Evolutionary conservation across 225 moss, liverwort and hornwort species (phyloP), one percentile per base, ranked within the genome.

Genomic region (Rhytidiadelphus loreus): DNA sequence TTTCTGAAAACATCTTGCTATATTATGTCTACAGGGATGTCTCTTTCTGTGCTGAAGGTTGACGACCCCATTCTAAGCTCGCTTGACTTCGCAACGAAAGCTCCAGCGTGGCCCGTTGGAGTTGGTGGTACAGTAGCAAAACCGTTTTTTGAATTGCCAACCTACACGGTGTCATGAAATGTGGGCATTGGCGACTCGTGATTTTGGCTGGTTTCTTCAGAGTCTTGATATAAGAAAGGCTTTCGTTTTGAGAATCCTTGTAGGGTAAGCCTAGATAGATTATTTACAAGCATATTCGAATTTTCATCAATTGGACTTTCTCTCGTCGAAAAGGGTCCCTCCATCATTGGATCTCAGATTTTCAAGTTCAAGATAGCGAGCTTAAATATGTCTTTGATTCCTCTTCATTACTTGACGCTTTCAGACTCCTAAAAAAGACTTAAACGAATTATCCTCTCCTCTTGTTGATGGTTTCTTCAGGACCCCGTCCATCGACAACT

Each of bases 71-170:
- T 96, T 83, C 91, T 99, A 65, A 89, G 85, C 57, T 87, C 95
- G 50, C 96, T 99, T 16, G 98, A 99, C 92, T 91, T 91, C 59
- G 89, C 95, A 84, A 97, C 98, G 37, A 92, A 93, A 91, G 98
- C 97, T 86, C 97, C 98, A 85, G 94, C 98, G 56, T 99, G 98
- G 98, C 97, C 98, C 77, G 94, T 95, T 85, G 97, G 98, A 81
- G 97, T 95, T 89, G 91, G 92, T 89, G 97, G 98, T 98, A 95
- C 85, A 85, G 53, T 86, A 62, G 73, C 81, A 55, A 89, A 92
- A 88, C 85, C 72, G 57, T 64, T 73, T 91, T 60, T 77, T 87
- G 83, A 62, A 37, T 66, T 92, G 60, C 84, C 73, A 78, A 87
- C 81, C 56, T 19, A 86, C 77, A 71, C 66, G 80, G 71, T 87